phyloP scores from a whole-genome alignment of 768 basidiomycete genomes.

The Daedalea quercina region DNA sequence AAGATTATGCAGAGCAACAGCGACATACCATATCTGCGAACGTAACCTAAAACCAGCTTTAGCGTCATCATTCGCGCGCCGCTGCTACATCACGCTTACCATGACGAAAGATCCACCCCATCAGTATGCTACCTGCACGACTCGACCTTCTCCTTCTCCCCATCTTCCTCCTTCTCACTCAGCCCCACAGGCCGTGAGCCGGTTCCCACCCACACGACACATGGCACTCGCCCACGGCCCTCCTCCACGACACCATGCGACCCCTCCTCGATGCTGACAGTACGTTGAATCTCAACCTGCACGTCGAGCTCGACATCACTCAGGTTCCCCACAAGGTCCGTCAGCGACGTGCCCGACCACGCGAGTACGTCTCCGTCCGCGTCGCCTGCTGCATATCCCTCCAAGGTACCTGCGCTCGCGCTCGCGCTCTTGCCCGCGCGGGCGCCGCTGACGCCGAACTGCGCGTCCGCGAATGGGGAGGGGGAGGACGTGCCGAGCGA shows the following conservation, averaged over 20 bases:
- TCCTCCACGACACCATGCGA: neutral
- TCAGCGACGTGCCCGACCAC: neutral
- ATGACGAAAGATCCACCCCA: neutral
- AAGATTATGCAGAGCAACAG: no score
- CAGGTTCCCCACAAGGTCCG: neutral
- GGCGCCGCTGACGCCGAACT: no score
- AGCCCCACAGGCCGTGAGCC: neutral
- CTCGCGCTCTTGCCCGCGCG: neutral
- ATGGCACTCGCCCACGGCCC: neutral
- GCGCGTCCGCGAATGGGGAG: no score
- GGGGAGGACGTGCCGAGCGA: conserved; percentile 1
- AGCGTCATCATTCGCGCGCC: no score
- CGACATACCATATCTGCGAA: no score
- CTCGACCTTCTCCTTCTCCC: neutral
- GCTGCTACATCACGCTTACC: no score
- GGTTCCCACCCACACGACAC: neutral
- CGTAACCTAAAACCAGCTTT: no score
- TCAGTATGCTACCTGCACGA: neutral
- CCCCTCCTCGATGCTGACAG: conserved; percentile 15
- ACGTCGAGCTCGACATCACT: conserved; percentile 11
- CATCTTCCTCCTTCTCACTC: neutral
- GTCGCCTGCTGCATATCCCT: conserved; percentile 2
- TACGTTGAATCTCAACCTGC: conserved; percentile 17
- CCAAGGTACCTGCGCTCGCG: conserved; percentile 8
- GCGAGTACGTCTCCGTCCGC: neutral